Percentiles rank a stretch among this genome's conserved stretches.
Conservation (phyloP, 2,329 filamentous ascomycete genomes). For the Aspergillus neotritici region DNA sequence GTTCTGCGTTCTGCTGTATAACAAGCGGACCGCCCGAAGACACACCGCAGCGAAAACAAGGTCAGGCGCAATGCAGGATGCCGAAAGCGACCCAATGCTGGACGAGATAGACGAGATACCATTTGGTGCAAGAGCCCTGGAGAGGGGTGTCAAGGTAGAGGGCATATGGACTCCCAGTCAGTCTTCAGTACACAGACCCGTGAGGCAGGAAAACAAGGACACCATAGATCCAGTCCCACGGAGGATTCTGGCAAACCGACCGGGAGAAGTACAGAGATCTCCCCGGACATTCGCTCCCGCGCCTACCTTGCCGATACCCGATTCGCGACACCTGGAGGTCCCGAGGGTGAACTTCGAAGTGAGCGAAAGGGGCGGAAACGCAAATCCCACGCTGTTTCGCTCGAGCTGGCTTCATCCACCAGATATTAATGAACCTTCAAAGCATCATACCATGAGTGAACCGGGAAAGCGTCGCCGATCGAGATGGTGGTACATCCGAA, state of each 20-base stretch:
- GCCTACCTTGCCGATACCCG: not conserved
- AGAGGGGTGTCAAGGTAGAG: constrained; percentile 76
- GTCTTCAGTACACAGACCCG: constrained; percentile 25
- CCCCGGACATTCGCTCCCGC: constrained; percentile 2
- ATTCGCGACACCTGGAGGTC: not conserved
- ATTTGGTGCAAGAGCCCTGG: constrained; percentile 79
- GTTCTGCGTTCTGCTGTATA: constrained; percentile 55
- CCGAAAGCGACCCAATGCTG: constrained; percentile 53
- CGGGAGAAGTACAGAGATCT: constrained; percentile 4
- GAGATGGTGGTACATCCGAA: constrained; percentile 11
- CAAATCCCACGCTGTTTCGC: constrained; percentile 5
- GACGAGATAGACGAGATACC: constrained; percentile 59
- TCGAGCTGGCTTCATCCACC: constrained; percentile 3
- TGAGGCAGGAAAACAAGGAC: constrained; percentile 15
- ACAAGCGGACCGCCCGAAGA: constrained; percentile 55
- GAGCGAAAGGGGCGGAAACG: not conserved
- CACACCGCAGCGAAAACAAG: constrained; percentile 62
- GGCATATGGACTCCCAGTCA: constrained; percentile 70
- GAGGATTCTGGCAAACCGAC: not conserved
- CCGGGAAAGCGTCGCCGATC: constrained; percentile 5
- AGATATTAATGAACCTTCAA: not conserved
- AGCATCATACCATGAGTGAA: not conserved
- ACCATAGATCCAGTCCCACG: constrained; percentile 2
- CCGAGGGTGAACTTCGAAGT: constrained; percentile 1
- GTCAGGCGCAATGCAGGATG: constrained; percentile 49